Conservation (phyloP, 2,329 filamentous ascomycete species). For the Ceratocystiopsis brevicomis region DNA sequence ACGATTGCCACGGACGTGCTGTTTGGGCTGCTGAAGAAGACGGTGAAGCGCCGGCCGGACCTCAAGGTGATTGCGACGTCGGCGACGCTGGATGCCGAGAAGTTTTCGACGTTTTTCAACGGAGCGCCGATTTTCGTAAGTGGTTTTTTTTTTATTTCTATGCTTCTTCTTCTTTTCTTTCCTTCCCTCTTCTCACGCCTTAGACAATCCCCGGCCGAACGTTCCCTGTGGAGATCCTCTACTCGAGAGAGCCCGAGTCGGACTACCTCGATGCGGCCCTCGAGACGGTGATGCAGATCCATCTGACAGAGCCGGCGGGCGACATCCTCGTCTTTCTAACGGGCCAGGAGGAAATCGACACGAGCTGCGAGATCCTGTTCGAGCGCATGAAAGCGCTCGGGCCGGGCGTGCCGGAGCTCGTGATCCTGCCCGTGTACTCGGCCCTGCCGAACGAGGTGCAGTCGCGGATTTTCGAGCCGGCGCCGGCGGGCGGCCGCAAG, state of each 20-base stretch:
- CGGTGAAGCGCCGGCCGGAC: conserved; percentile 65
- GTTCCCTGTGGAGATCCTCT: conserved; percentile 89
- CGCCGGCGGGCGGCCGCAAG: conserved; percentile 69
- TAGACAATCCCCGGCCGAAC: conserved; percentile 82
- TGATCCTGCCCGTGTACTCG: conserved; percentile 92
- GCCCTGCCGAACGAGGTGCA: conserved; percentile 87
- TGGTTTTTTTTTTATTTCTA: background rate
- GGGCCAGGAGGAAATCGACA: conserved; percentile 95
- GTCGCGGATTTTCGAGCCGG: conserved; percentile 83
- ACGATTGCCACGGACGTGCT: conserved; percentile 92
- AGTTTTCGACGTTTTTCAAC: conserved; percentile 93
- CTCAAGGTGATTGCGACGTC: conserved; percentile 93
- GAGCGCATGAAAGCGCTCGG: conserved; percentile 95
- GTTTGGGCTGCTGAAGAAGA: conserved; percentile 88
- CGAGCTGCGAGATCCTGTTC: conserved; percentile 74
- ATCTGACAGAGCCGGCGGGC: conserved; percentile 75
- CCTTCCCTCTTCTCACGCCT: no score
- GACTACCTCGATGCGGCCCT: conserved; percentile 89
- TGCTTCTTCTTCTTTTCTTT: background rate
- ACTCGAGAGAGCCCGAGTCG: conserved; percentile 82
- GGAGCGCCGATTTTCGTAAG: conserved; percentile 67
- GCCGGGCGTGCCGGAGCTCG: conserved; percentile 72
- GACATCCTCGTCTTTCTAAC: conserved; percentile 96
- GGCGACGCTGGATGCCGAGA: conserved; percentile 88
- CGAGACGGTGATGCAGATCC: conserved; percentile 97